A percentile compares a stretch with the other conserved stretches of the same genome.
Evolutionary conservation across 345 rosid species (phyloP).

Genomic region (Aquilaria yunnanensis): DNA sequence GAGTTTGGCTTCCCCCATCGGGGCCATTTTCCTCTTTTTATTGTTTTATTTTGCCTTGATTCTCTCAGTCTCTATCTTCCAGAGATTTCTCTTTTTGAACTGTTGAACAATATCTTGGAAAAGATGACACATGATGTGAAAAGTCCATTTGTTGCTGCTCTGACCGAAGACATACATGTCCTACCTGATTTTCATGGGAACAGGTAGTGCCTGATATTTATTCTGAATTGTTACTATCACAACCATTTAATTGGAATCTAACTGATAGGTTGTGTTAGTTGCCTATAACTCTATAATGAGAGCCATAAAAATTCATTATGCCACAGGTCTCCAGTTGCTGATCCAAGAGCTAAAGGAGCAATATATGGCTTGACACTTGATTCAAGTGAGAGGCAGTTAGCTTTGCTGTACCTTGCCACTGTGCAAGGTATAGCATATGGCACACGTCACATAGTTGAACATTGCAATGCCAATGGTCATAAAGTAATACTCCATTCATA

Average conservation of each 20-base stretch:
- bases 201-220: slow-evolving; percentile 35
- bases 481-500: slow-evolving; percentile 35
- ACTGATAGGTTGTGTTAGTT: not conserved
- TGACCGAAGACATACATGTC: slow-evolving; percentile 69
- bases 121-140: slow-evolving; percentile 42
- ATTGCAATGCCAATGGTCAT: slow-evolving; percentile 90
- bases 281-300: slow-evolving; percentile 3
- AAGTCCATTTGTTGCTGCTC: slow-evolving; percentile 77
- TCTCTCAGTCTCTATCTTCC: slow-evolving; percentile 17
- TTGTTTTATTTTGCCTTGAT: not conserved
- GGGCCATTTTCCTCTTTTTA: not conserved
- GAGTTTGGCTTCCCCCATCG: not conserved
- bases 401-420: slow-evolving; percentile 79
- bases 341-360: slow-evolving; percentile 82
- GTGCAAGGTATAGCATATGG: slow-evolving; percentile 88
- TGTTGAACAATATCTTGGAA: slow-evolving; percentile 60
- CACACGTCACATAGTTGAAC: slow-evolving; percentile 89
- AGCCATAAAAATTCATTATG: slow-evolving; percentile 13
- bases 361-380: slow-evolving; percentile 82
- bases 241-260: not conserved
- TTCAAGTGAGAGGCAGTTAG: slow-evolving; percentile 76
- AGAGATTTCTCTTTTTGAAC: slow-evolving; percentile 74
- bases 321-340: slow-evolving; percentile 87
- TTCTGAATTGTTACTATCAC: not conserved
- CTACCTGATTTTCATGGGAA: slow-evolving; percentile 96